A percentile compares a stretch with the other conserved stretches of the same genome.
Evolutionary conservation across 2,329 filamentous ascomycete species (phyloP).

Genomic region (Stagonosporopsis chrysanthemi): DNA sequence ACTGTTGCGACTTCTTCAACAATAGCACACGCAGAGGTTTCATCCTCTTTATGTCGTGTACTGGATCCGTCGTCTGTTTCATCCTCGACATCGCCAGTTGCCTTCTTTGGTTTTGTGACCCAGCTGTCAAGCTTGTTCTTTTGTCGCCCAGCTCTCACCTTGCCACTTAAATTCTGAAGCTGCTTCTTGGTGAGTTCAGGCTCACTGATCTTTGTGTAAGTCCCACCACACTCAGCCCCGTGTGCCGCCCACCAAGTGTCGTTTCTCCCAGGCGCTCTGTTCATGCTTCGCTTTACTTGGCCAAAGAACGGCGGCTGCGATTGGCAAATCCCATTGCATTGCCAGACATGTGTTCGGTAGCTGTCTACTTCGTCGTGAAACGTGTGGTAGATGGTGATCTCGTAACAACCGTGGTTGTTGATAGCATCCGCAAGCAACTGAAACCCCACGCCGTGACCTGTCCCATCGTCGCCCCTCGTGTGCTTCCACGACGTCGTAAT

Average conservation of each 20-base stretch:
- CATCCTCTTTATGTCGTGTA: slow-evolving; percentile 18
- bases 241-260: slow-evolving; percentile 55
- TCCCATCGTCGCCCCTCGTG: slow-evolving; percentile 52
- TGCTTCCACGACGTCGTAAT: slow-evolving; percentile 54
- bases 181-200: slow-evolving; percentile 54
- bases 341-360: slow-evolving; percentile 56
- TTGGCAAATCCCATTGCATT: slow-evolving; percentile 53
- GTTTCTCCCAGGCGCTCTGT: slow-evolving; percentile 51
- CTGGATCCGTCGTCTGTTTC: slow-evolving; percentile 18
- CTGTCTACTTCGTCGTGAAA: slow-evolving; percentile 58
- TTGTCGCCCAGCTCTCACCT: slow-evolving; percentile 53
- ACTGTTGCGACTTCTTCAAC: slow-evolving; percentile 10
- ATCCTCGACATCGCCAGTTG: slow-evolving; percentile 17
- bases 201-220: slow-evolving; percentile 52
- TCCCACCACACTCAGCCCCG: slow-evolving; percentile 52
- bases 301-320: slow-evolving; percentile 52
- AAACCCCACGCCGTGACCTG: slow-evolving; percentile 54
- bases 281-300: slow-evolving; percentile 56
- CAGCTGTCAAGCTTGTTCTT: slow-evolving; percentile 56
- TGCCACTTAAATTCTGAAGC: slow-evolving; percentile 47
- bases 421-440: slow-evolving; percentile 55
- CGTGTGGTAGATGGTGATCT: slow-evolving; percentile 54
- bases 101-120: slow-evolving; percentile 38
- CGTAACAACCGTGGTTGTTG: slow-evolving; percentile 53
- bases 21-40: slow-evolving; percentile 20